Base-by-base conservation (phyloP, 2,329 filamentous ascomycete genomes). In the Epichloe festucae region DNA sequence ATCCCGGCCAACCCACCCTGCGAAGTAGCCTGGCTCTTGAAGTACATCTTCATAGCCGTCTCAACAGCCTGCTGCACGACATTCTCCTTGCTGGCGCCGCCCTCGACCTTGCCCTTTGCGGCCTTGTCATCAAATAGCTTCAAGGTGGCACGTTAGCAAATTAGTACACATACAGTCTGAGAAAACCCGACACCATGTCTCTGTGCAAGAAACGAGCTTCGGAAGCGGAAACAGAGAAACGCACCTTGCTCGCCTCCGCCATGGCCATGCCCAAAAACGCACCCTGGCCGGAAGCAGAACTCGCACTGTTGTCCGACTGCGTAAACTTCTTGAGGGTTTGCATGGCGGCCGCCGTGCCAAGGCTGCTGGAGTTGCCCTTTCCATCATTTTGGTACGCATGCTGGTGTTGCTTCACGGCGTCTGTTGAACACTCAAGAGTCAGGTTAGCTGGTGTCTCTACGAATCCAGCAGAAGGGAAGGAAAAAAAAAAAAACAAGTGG, bases 31-130 rank as follows among this genome's bases (percentile, higher is more conserved):
- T 89, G 77, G 59, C 78, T 81, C 78, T 95, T 90, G 73, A 94
- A 71, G 68, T 90, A 95, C 80, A 95, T 85, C 78, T 95, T 89
- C 60, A 95, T 68, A 3, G 89, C 90, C 78, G 87, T 85, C 75
- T 95, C 84, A 2, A 82, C 89, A 3, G 90, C 90, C 66, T 82
- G 74, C 64, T 85, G 81, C 46, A 96, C 73, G 48, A 82, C 88
- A 46, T 81, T 82, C 69, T 95, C 81, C 78, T 95, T 95, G 69
- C 79, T 85, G 5, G 84, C 78, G 27, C 76, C 75, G 23, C 74
- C 67, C 3, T 71, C 64, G 19, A 79, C 70, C 58, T 77, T 74
- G 58, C 78, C 78, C 57, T 75, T 66, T 10, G 73, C 68, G 34
- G 72, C 65, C 65, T 82, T 78, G 63, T 73, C 68, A 57, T 84